Evolutionary conservation across 2,329 filamentous ascomycete species (phyloP).

Genomic region (Daldinia sp.): DNA sequence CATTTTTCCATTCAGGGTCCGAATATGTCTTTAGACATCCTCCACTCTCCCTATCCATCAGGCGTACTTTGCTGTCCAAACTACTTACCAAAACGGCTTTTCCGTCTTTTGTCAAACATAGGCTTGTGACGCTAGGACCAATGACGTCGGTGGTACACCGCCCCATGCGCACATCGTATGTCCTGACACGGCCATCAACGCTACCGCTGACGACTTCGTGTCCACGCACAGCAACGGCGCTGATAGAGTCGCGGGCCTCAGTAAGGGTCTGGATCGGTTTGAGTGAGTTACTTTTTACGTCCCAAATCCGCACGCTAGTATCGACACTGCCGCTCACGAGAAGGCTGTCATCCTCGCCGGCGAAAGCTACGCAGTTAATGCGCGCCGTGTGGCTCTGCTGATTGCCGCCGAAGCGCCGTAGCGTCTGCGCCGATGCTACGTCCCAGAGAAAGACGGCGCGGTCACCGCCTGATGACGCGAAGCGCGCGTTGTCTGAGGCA

Average conservation of each 20-base stretch:
- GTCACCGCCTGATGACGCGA: slow-evolving; percentile 89
- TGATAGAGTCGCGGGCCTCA: slow-evolving; percentile 77
- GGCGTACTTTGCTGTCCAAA: slow-evolving; percentile 77
- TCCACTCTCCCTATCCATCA: slow-evolving; percentile 83
- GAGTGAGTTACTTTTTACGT: slow-evolving; percentile 60
- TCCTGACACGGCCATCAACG: slow-evolving; percentile 82
- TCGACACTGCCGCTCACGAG: slow-evolving; percentile 79
- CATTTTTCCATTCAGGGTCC: slow-evolving; percentile 66
- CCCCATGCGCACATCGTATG: slow-evolving; percentile 85
- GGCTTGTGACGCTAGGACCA: slow-evolving; percentile 75
- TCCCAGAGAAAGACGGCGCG: slow-evolving; percentile 95
- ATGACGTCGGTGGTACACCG: slow-evolving; percentile 74
- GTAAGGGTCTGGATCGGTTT: slow-evolving; percentile 76
- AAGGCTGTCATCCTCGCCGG: slow-evolving; percentile 76
- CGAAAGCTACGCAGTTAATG: slow-evolving; percentile 67
- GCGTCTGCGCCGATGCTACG: slow-evolving; percentile 79
- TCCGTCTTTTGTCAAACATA: slow-evolving; percentile 75
- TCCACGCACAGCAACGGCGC: slow-evolving; percentile 56
- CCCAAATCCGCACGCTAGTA: slow-evolving; percentile 80
- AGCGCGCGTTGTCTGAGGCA: slow-evolving; percentile 78
- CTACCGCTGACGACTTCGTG: slow-evolving; percentile 75
- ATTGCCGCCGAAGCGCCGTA: slow-evolving; percentile 74
- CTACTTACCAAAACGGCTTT: slow-evolving; percentile 77
- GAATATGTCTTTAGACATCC: slow-evolving; percentile 76
- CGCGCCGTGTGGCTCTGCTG: slow-evolving; percentile 71